Evolutionary conservation across 371 early-diverging fungal genomes (phyloP).

Genomic region (Mortierella sp.): DNA sequence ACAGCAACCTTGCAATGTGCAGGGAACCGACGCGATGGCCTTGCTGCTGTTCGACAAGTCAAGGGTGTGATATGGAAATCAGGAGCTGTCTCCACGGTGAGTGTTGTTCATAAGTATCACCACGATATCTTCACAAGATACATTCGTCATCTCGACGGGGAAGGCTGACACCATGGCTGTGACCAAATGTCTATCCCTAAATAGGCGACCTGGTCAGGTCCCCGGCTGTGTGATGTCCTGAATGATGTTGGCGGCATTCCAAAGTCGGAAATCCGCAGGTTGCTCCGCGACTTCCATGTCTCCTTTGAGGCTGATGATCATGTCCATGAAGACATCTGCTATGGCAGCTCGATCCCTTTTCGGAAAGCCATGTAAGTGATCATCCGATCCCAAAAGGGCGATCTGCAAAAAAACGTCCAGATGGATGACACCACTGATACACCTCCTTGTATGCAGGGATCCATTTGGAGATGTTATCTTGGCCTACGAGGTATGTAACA

Average conservation of each 20-base stretch:
- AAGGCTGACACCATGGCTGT: too few relatives aligned
- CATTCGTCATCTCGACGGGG: not conserved
- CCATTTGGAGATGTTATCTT: conserved; percentile 84
- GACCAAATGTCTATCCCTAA: not conserved
- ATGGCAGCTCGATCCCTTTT: conserved; percentile 86
- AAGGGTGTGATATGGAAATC: conserved; percentile 87
- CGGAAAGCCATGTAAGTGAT: conserved; percentile 75
- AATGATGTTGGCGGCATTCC: conserved; percentile 61
- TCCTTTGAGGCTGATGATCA: conserved; percentile 79
- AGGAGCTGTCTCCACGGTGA: conserved; percentile 78
- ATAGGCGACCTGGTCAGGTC: conserved; percentile 79
- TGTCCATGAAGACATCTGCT: conserved; percentile 75
- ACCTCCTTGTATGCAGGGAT: conserved; percentile 56
- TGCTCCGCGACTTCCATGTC: conserved; percentile 68
- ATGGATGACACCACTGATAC: too few relatives aligned
- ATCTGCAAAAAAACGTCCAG: too few relatives aligned
- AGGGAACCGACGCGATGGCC: conserved; percentile 87
- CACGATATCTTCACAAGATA: too few relatives aligned
- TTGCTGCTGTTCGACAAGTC: conserved; percentile 78
- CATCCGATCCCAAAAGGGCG: too few relatives aligned
- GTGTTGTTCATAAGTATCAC: too few relatives aligned
- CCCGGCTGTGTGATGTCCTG: conserved; percentile 79
- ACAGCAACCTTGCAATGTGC: conserved; percentile 65
- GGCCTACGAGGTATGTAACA: conserved; percentile 76
- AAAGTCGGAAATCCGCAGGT: conserved; percentile 38